A percentile compares a stretch with the other conserved stretches of the same genome.
phyloP scores from a whole-genome alignment of 345 rosid species.

The Bruguiera sexangula region DNA sequence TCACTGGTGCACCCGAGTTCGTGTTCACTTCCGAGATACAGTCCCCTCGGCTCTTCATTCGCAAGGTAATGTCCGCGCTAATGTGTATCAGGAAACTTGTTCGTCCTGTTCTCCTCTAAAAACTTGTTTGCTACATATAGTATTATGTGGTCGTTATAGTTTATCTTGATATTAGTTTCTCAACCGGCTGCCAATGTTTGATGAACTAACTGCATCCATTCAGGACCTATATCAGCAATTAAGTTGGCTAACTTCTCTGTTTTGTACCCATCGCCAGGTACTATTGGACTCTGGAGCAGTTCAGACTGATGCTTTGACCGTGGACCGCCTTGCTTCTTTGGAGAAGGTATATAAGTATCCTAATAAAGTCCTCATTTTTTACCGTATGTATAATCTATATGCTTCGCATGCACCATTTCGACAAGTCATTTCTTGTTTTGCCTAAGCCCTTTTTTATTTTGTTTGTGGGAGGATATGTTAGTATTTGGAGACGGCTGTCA shows the following conservation, averaged over 20 bases:
- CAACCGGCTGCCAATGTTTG: too few species aligned
- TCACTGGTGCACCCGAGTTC: conserved; percentile 95
- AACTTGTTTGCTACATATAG: too few species aligned
- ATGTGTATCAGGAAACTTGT: not conserved
- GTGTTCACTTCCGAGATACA: conserved; percentile 88
- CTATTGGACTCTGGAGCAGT: too few species aligned
- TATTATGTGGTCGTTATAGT: too few species aligned
- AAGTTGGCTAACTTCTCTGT: too few species aligned
- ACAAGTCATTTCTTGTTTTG: not conserved
- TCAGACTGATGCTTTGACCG: conserved; percentile 23
- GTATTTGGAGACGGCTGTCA: conserved; percentile 98
- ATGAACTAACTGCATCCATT: too few species aligned
- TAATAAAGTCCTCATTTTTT: too few species aligned
- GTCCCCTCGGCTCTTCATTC: conserved; percentile 80
- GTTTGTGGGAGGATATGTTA: conserved; percentile 14
- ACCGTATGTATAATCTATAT: not conserved
- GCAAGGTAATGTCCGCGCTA: conserved; percentile 48
- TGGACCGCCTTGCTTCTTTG: conserved; percentile 94
- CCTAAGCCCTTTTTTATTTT: not conserved
- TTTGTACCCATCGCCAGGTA: too few species aligned
- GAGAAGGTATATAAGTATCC: conserved; percentile 56
- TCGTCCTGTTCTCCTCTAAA: too few species aligned
- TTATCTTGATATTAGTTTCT: too few species aligned
- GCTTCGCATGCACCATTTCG: not conserved
- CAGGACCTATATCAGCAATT: too few species aligned